phyloP scores from a whole-genome alignment of 192 early-diverging fungal species.

The Funneliformis geosporum region DNA sequence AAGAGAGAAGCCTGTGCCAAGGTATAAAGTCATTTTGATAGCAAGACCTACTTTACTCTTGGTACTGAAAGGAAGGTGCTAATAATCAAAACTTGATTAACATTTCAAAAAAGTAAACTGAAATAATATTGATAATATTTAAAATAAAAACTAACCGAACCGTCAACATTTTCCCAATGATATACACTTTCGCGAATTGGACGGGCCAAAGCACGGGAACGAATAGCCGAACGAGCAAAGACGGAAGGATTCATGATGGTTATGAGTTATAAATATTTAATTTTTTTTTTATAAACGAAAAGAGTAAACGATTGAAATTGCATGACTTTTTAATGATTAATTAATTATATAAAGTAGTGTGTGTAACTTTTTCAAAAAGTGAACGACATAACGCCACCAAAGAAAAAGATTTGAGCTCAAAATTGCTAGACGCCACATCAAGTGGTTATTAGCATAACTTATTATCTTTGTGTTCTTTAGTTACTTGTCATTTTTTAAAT shows the following conservation, averaged over 20 bases:
- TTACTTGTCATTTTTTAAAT: no score
- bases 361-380: no score
- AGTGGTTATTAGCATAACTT: no score
- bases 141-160: conserved; percentile 21
- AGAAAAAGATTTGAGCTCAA: no score
- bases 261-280: no score
- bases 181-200: conserved; percentile 42
- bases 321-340: no score
- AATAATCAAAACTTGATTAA: not conserved
- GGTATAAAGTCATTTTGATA: conserved; percentile 50
- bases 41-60: conserved; percentile 60
- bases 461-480: no score
- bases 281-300: no score
- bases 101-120: not conserved
- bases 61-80: conserved; percentile 65
- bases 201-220: conserved; percentile 39
- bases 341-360: no score
- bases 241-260: conserved; percentile 12
- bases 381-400: no score
- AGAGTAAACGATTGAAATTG: no score
- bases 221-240: conserved; percentile 45
- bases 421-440: no score
- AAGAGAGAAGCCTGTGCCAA: conserved; percentile 55
- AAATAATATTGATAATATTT: not conserved
- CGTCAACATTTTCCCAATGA: conserved; percentile 46